Evolutionary conservation across 2,329 filamentous ascomycete genomes (phyloP).

Genomic region (Orbilia javanica): DNA sequence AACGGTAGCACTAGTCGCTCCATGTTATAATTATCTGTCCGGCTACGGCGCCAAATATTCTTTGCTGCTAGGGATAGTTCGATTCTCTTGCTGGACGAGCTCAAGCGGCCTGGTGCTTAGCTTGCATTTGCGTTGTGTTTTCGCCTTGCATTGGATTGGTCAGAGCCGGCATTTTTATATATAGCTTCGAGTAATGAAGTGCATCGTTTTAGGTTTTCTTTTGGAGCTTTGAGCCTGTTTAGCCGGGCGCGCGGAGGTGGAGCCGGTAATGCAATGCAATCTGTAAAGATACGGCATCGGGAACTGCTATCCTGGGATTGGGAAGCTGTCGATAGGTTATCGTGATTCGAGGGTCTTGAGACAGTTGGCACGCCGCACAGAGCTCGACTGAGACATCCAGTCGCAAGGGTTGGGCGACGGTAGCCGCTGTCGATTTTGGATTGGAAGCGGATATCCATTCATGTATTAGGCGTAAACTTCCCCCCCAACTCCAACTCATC

Average conservation of each 20-base stretch:
- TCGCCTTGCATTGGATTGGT: conserved; percentile 44
- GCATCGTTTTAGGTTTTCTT: conserved; percentile 34
- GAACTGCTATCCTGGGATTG: conserved; percentile 18
- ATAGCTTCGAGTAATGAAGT: conserved; percentile 49
- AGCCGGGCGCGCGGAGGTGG: conserved; percentile 40
- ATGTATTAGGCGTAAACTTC: conserved; percentile 31
- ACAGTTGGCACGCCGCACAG: conserved; percentile 19
- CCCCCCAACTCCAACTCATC: conserved; percentile 44
- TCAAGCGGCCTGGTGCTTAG: conserved; percentile 55
- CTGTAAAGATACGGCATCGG: conserved; percentile 12
- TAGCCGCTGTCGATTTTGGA: conserved; percentile 49
- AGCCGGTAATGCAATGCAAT: conserved; percentile 33
- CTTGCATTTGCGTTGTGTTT: conserved; percentile 56
- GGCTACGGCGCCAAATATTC: conserved; percentile 39
- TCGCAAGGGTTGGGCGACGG: conserved; percentile 50
- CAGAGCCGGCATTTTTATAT: conserved; percentile 38
- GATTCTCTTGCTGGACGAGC: conserved; percentile 26
- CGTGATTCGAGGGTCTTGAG: conserved; percentile 21
- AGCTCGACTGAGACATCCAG: conserved; percentile 36
- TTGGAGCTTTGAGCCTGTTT: conserved; percentile 22
- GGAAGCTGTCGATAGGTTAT: conserved; percentile 21
- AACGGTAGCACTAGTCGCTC: conserved; percentile 13
- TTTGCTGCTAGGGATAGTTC: conserved; percentile 24
- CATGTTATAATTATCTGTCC: conserved; percentile 28
- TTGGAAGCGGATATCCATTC: conserved; percentile 49